phyloP scores from a whole-genome alignment of 257 asterid genomes.

The Petrea volubilis region DNA sequence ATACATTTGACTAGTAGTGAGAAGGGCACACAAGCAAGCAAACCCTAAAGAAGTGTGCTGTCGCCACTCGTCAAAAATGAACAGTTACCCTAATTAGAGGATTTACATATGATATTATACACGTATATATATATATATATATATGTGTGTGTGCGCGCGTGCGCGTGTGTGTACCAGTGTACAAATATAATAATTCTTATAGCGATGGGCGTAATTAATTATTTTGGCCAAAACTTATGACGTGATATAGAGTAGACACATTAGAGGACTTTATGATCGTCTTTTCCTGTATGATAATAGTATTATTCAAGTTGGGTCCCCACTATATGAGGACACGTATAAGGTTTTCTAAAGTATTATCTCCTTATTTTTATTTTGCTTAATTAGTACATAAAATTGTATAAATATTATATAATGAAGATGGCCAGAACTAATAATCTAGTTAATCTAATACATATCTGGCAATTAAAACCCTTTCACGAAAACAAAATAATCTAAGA shows the following conservation, averaged over 20 bases:
- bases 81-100: background rate
- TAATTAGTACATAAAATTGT: background rate
- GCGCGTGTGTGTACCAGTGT: too few relatives aligned
- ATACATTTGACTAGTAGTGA: background rate
- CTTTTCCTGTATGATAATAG: background rate
- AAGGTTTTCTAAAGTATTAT: background rate
- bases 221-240: background rate
- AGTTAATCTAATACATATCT: background rate
- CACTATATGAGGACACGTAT: constrained; percentile 21
- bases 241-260: background rate
- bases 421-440: background rate
- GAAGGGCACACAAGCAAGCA: constrained; percentile 25
- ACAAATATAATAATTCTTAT: too few relatives aligned
- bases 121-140: too few relatives aligned
- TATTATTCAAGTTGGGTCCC: constrained; percentile 15
- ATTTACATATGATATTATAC: background rate
- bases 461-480: background rate
- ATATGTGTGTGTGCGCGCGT: too few relatives aligned
- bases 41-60: background rate
- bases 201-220: background rate
- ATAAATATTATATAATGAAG: background rate
- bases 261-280: background rate
- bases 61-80: constrained; percentile 31
- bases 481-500: background rate
- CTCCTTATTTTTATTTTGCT: background rate